Base-by-base conservation (phyloP, 106 monocot species). In the Apostasia shenzhenica region DNA sequence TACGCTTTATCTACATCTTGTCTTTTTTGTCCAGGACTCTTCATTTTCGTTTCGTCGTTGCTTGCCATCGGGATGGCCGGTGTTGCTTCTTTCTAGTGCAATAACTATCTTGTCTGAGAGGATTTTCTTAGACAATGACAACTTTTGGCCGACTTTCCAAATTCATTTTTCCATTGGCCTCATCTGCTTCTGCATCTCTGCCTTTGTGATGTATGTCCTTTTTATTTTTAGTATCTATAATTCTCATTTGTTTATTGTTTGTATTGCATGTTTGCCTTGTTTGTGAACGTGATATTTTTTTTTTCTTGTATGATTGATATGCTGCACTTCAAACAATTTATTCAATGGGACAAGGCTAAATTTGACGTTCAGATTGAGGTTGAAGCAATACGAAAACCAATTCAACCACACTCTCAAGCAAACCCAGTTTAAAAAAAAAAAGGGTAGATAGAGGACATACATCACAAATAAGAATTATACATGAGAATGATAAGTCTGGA, bases 41-140 rank as follows among this genome's bases (percentile, higher is more conserved):
- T 66, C 77, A 3, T 95, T 95, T 82, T 79, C 86, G 10, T 91
- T 95, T 63, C 48, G 48, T 10, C 26, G 68, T 3, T 91, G 95
- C 74, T 77, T 95, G 80, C 91, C 95, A 66, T 86, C 91, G 60
- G 95, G 95, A 12, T 95, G 86, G 95, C 59, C 14, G 12, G 58
- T 82, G 55, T 73, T 95, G 40, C 65, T 91, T 70, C 6, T 89
- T 59, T 88, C 88, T 45, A 66, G 73, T 60, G 70, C 70, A n/a
- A 45, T 79, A 41, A 92, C 88, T 41, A 46, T 79, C 68, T 6
- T 79, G 51, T 95, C 95, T 26, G 95, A 95, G 81, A 78, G 72
- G 67, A 39, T 89, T n/a, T 59, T 92, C 63, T 55, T 92, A 45
- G 83, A 89, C 37, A 76, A 57, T 67, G 78, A 85, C 1, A 81